Evolutionary conservation across 2,329 filamentous ascomycete species (phyloP), one percentile per base, ranked within the genome.

Genomic region (Alternaria sp.): DNA sequence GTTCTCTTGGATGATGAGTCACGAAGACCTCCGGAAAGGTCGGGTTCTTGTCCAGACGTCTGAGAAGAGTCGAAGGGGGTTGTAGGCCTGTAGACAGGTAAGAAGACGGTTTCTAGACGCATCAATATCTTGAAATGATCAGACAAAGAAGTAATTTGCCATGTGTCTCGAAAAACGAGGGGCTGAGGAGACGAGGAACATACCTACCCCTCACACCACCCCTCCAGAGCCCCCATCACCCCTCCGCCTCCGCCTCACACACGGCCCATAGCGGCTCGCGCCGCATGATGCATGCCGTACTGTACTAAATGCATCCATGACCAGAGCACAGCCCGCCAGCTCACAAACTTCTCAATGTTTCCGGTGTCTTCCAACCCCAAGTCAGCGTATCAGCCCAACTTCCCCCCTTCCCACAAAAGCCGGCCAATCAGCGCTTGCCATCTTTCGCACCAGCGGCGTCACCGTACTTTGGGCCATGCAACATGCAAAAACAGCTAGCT

Each of bases 351-450:
- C 45, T 51, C 57, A 64, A 58, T 61, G 23, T 37, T 64, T 72
- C 69, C 71, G 70, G 71, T 70, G 65, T 69, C 61, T 53, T 65
- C 46, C 33, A 54, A 54, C 54, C 49, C 62, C 63, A 56, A 68
- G 66, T 68, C 72, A 70, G 54, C 73, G 62, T 74, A 69, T 76
- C 60, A 70, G 57, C 46, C 56, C 56, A 55, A 51, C 53, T 17
- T 48, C 59, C 71, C 69, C 72, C 71, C 50, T 59, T 70, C 69
- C 72, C 71, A 72, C 69, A 48, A 34, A 34, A 11, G 34, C 8
- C 39, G 51, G 42, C 74, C 74, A 76, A 77, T 77, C 66, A 74
- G 60, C 51, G 50, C 26, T 37, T 70, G 73, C 73, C 67, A 72
- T 67, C 69, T 54, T 59, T 60, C 57, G 39, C 54, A 56, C 34